Conservation (phyloP, 139 green algal species). For the Pleodorina starrii region DNA sequence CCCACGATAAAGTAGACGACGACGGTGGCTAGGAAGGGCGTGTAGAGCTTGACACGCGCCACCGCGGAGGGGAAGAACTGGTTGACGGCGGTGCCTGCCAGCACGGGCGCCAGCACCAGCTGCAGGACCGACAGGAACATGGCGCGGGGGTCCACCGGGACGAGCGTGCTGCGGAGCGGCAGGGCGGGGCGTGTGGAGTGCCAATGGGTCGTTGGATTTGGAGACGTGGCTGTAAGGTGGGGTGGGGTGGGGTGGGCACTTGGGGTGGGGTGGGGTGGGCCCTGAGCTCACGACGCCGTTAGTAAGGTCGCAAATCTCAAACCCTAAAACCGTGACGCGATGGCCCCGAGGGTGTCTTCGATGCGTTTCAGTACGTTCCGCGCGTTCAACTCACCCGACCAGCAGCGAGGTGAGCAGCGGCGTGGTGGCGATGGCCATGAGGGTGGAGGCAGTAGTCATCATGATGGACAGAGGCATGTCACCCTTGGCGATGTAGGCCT, state of each 20-base stretch:
- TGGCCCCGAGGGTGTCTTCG: neutral
- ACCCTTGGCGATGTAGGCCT: conserved; percentile 71
- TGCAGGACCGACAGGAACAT: conserved; percentile 75
- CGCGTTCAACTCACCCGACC: conserved; percentile 35
- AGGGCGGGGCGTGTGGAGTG: neutral
- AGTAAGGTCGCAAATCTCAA: no score
- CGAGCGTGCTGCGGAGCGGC: conserved; percentile 57
- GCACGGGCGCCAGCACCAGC: conserved; percentile 73
- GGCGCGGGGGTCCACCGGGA: conserved; percentile 67
- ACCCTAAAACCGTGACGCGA: no score
- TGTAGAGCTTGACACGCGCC: conserved; percentile 66
- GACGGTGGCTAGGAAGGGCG: conserved; percentile 67
- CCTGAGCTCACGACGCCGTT: no score
- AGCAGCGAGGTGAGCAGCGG: conserved; percentile 70
- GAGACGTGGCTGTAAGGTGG: no score
- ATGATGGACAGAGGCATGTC: conserved; percentile 64
- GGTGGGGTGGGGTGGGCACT: no score
- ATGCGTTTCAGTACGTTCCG: neutral
- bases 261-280: no score
- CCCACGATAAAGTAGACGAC: conserved; percentile 41
- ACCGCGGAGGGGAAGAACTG: conserved; percentile 58
- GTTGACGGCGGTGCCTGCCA: conserved; percentile 67
- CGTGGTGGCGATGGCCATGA: conserved; percentile 71
- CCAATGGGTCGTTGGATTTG: no score
- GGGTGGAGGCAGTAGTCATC: conserved; percentile 65